Conservation (phyloP, 1,139 yeast species). For the Sugiyamaella grinbergsii region DNA sequence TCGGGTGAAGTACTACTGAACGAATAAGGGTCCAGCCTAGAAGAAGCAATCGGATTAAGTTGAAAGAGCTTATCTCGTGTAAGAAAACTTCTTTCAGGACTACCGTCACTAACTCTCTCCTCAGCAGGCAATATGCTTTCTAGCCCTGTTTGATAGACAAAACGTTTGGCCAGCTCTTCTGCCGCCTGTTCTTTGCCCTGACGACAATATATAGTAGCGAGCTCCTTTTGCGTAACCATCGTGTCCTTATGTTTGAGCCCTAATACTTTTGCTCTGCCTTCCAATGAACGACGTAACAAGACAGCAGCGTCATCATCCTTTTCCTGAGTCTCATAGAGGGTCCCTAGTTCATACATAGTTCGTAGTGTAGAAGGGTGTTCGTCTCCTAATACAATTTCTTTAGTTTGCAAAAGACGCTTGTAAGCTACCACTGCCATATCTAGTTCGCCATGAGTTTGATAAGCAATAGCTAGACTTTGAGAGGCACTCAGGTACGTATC, state of each 20-base stretch:
- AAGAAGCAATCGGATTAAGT: not conserved
- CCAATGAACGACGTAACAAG: constrained; percentile 11
- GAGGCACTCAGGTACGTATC: not conserved
- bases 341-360: constrained; percentile 12
- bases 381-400: not conserved
- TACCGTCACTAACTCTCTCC: not conserved
- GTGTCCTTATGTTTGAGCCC: constrained; percentile 7
- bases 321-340: not conserved
- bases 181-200: not conserved
- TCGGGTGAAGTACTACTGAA: constrained; percentile 5
- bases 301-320: not conserved
- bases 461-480: constrained; percentile 8
- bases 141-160: not conserved
- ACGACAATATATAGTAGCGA: not conserved
- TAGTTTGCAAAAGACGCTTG: constrained; percentile 5
- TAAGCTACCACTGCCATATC: constrained; percentile 1
- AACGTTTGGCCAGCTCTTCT: not conserved
- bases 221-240: not conserved
- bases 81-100: not conserved
- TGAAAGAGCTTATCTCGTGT: not conserved
- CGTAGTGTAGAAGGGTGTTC: not conserved
- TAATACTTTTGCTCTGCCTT: constrained; percentile 1
- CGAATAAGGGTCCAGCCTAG: not conserved
- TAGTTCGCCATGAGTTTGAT: not conserved
- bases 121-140: not conserved